phyloP scores from a whole-genome alignment of 2,329 filamentous ascomycete species.

The Botrytis hyacinthi region DNA sequence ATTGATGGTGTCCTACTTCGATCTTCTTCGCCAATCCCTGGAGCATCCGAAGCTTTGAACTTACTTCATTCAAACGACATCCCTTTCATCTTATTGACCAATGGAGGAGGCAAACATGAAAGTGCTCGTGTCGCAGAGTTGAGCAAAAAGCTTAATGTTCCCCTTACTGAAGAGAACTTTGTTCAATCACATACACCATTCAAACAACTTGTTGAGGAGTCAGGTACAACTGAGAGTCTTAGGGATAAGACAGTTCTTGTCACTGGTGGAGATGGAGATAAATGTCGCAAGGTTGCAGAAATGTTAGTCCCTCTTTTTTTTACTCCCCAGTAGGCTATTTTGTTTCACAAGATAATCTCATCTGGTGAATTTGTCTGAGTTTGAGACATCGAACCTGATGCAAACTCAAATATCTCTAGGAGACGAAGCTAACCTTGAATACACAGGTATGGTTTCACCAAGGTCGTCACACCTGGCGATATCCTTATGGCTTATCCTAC shows the following conservation, averaged over 20 bases:
- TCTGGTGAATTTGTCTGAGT: neutral
- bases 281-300: conserved; percentile 61
- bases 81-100: conserved; percentile 92
- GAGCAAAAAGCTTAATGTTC: conserved; percentile 61
- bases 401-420: neutral
- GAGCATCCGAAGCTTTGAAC: conserved; percentile 69
- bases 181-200: conserved; percentile 93
- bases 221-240: conserved; percentile 51
- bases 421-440: conserved; percentile 18
- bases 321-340: neutral
- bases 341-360: neutral
- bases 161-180: conserved; percentile 67
- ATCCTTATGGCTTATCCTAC: conserved; percentile 69
- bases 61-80: conserved; percentile 73
- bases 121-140: conserved; percentile 69
- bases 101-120: conserved; percentile 88
- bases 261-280: conserved; percentile 54
- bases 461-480: conserved; percentile 82
- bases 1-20: conserved; percentile 95
- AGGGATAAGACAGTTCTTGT: conserved; percentile 69
- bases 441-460: conserved; percentile 67
- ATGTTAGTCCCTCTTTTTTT: conserved; percentile 39
- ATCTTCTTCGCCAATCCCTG: conserved; percentile 73
- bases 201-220: conserved; percentile 63
- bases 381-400: neutral